Conservation (phyloP, 495 filamentous ascomycete species). For the Massariosphaeria phaeospora region DNA sequence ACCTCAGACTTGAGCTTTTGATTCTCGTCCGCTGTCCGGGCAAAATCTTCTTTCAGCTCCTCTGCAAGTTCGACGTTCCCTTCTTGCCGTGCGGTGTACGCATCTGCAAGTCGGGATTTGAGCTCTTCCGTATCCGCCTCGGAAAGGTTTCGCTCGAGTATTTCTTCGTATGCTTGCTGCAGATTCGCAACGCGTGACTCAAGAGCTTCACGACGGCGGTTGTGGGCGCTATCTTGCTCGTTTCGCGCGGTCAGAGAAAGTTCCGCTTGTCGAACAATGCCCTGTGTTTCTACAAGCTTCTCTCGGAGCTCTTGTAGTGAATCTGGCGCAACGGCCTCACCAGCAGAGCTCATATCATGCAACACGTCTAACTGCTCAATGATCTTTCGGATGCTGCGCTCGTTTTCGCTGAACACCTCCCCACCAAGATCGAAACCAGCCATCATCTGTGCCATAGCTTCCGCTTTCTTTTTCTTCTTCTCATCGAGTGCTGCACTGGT, state of each 20-base stretch:
- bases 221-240: slow-evolving; percentile 57
- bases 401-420: slow-evolving; percentile 87
- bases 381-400: slow-evolving; percentile 71
- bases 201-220: slow-evolving; percentile 63
- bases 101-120: slow-evolving; percentile 69
- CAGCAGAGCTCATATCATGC: slow-evolving; percentile 66
- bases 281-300: slow-evolving; percentile 80
- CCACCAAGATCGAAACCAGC: slow-evolving; percentile 89
- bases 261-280: slow-evolving; percentile 88
- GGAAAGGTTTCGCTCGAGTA: slow-evolving; percentile 72
- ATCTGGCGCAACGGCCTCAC: slow-evolving; percentile 75
- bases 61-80: slow-evolving; percentile 62
- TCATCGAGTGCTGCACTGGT: slow-evolving; percentile 81
- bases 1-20: slow-evolving; percentile 65
- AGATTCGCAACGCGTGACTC: slow-evolving; percentile 66
- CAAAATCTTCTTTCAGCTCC: slow-evolving; percentile 67
- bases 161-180: slow-evolving; percentile 73
- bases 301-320: slow-evolving; percentile 70
- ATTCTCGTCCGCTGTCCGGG: slow-evolving; percentile 69
- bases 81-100: slow-evolving; percentile 67
- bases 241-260: slow-evolving; percentile 65
- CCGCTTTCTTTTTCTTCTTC: slow-evolving; percentile 97
- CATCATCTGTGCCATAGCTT: slow-evolving; percentile 99
- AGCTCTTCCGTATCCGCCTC: slow-evolving; percentile 78
- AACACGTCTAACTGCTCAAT: slow-evolving; percentile 77